phyloP scores from a whole-genome alignment of 495 filamentous ascomycete species.

The Staphylotrichum tortipilum region DNA sequence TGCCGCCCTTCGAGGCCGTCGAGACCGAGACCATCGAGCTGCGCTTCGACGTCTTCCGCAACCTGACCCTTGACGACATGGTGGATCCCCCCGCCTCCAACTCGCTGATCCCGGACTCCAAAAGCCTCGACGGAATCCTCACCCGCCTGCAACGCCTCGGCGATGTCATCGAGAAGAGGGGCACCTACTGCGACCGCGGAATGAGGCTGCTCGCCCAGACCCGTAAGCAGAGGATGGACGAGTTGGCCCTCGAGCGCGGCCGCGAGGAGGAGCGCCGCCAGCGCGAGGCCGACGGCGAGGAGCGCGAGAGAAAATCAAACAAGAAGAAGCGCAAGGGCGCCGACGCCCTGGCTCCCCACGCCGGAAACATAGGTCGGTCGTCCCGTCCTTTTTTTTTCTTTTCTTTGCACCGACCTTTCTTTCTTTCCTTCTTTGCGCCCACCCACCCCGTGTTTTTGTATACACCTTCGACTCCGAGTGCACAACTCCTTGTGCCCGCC shows the following conservation, averaged over 20 bases:
- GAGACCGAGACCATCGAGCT: slow-evolving; percentile 60
- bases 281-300: slow-evolving; percentile 35
- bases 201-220: slow-evolving; percentile 61
- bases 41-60: slow-evolving; percentile 38
- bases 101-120: slow-evolving; percentile 63
- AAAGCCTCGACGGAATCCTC: slow-evolving; percentile 58
- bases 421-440: not conserved
- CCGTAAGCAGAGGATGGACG: slow-evolving; percentile 50
- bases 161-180: slow-evolving; percentile 56
- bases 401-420: not conserved
- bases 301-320: slow-evolving; percentile 42
- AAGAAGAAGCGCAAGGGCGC: slow-evolving; percentile 52
- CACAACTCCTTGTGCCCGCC: too few species aligned
- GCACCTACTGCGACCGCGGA: slow-evolving; percentile 56
- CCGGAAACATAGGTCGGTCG: slow-evolving; percentile 55
- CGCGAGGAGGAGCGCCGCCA: slow-evolving; percentile 32
- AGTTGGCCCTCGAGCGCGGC: slow-evolving; percentile 35
- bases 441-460: too few species aligned
- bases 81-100: slow-evolving; percentile 55
- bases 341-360: slow-evolving; percentile 53
- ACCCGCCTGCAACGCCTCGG: slow-evolving; percentile 57
- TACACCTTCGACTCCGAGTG: too few species aligned
- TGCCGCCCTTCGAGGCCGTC: slow-evolving; percentile 47
- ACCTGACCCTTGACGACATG: slow-evolving; percentile 62
- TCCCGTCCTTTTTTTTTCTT: not conserved